Conservation (phyloP, 805 yeast species). For the Cyberlindnera suaveolens region DNA sequence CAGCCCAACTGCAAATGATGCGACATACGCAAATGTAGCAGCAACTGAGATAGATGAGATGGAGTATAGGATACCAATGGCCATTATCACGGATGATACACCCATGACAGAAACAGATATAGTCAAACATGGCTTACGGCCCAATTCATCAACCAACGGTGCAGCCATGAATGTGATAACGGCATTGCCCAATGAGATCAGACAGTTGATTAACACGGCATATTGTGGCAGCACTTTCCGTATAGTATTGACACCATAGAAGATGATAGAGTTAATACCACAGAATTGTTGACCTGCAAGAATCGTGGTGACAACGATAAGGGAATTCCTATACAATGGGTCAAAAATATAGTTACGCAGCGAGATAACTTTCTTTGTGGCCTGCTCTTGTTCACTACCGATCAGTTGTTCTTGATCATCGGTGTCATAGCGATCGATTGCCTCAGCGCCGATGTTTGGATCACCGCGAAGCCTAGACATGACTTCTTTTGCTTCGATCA, state of each 20-base stretch:
- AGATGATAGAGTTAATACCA: conserved; percentile 88
- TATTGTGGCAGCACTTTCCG: conserved; percentile 63
- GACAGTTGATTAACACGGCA: conserved; percentile 67
- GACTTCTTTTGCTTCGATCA: conserved; percentile 34
- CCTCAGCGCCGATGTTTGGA: conserved; percentile 15
- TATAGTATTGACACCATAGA: conserved; percentile 86
- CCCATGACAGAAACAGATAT: conserved; percentile 67
- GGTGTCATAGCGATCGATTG: conserved; percentile 6
- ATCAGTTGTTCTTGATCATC: conserved; percentile 2
- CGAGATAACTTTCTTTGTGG: conserved; percentile 14
- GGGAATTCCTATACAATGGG: conserved; percentile 48
- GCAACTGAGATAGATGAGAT: conserved; percentile 46
- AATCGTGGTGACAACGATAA: conserved; percentile 61
- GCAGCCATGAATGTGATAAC: conserved; percentile 72
- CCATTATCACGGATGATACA: conserved; percentile 53
- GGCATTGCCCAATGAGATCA: conserved; percentile 70
- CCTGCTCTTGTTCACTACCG: neutral
- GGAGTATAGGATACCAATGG: conserved; percentile 52
- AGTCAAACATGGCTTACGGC: conserved; percentile 69
- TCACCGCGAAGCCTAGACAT: conserved; percentile 31
- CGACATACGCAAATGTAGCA: conserved; percentile 68
- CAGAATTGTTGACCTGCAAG: conserved; percentile 85
- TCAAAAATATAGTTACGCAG: conserved; percentile 42
- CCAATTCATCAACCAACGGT: conserved; percentile 63
- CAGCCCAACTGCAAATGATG: conserved; percentile 82